Conservation (phyloP, 129 eudicot species). For the Flaveria ramosissima region DNA sequence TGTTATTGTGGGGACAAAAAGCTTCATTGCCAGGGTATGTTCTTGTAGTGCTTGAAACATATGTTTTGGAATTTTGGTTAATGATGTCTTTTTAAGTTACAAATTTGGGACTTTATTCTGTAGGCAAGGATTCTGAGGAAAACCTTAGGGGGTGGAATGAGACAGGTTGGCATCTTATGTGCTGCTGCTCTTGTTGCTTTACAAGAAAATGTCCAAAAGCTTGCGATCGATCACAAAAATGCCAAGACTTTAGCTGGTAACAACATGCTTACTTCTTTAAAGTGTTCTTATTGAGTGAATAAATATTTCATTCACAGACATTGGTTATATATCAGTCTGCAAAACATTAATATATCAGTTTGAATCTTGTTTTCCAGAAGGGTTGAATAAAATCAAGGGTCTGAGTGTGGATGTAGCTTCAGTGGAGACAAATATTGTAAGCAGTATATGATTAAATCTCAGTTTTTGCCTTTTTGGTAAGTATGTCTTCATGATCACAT, state of each 20-base stretch:
- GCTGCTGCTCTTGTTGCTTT: constrained; percentile 94
- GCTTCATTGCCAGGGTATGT: constrained; percentile 74
- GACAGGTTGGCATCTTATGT: constrained; percentile 90
- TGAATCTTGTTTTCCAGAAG: constrained; percentile 48
- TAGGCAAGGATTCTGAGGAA: constrained; percentile 87
- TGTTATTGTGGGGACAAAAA: constrained; percentile 77
- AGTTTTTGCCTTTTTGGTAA: not conserved
- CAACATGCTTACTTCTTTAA: not conserved
- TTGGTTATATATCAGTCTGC: constrained; percentile 6
- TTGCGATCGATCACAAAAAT: constrained; percentile 77
- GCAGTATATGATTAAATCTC: constrained; percentile 17
- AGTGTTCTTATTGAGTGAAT: no score
- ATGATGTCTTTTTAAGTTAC: not conserved
- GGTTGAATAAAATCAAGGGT: constrained; percentile 73
- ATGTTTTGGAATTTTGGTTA: constrained; percentile 10
- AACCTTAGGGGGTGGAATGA: constrained; percentile 98
- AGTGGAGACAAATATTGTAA: constrained; percentile 92
- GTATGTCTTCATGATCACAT: not conserved
- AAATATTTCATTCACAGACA: not conserved
- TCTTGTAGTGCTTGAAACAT: not conserved
- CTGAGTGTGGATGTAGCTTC: constrained; percentile 60
- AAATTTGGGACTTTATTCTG: not conserved
- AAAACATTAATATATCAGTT: not conserved
- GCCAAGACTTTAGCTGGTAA: constrained; percentile 87
- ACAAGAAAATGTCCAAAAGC: constrained; percentile 77